phyloP scores from a whole-genome alignment of 2,329 filamentous ascomycete species.

The Zasmidium citrigriseum region DNA sequence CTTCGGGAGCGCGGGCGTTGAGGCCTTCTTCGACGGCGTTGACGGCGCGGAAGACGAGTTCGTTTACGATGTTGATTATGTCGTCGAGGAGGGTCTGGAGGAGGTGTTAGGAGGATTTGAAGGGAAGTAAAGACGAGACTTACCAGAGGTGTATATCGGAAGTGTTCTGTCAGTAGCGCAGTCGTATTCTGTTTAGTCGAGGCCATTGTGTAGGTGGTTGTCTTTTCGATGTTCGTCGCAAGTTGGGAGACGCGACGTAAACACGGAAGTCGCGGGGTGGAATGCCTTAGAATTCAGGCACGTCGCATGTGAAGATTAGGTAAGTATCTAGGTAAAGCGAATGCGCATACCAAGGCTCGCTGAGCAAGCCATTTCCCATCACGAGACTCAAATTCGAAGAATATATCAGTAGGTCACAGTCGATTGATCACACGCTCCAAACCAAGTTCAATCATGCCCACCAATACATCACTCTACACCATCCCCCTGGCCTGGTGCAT shows the following conservation, averaged over 20 bases:
- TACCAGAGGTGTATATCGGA: constrained; percentile 82
- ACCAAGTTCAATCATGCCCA: too few species aligned
- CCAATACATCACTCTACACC: constrained; percentile 27
- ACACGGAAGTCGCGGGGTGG: background rate
- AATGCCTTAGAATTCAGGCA: background rate
- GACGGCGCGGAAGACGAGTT: constrained; percentile 85
- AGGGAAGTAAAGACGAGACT: background rate
- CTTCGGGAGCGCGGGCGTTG: constrained; percentile 68
- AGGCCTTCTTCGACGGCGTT: constrained; percentile 85
- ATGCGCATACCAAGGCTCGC: too few species aligned
- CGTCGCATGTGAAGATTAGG: background rate
- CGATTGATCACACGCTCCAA: too few species aligned
- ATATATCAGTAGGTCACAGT: too few species aligned
- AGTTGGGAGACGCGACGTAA: background rate
- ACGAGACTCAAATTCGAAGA: too few species aligned
- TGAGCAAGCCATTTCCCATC: too few species aligned
- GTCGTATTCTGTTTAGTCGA: constrained; percentile 48
- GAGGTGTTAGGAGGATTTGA: background rate
- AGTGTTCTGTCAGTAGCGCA: constrained; percentile 86
- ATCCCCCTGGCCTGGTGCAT: constrained; percentile 36
- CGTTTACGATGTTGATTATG: constrained; percentile 95
- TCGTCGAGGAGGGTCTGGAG: constrained; percentile 87
- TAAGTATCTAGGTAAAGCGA: too few species aligned
- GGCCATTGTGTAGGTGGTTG: constrained; percentile 38
- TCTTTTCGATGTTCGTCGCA: background rate